Evolutionary conservation across 2,329 filamentous ascomycete genomes (phyloP).

Genomic region (Ophiosphaerella korrae): DNA sequence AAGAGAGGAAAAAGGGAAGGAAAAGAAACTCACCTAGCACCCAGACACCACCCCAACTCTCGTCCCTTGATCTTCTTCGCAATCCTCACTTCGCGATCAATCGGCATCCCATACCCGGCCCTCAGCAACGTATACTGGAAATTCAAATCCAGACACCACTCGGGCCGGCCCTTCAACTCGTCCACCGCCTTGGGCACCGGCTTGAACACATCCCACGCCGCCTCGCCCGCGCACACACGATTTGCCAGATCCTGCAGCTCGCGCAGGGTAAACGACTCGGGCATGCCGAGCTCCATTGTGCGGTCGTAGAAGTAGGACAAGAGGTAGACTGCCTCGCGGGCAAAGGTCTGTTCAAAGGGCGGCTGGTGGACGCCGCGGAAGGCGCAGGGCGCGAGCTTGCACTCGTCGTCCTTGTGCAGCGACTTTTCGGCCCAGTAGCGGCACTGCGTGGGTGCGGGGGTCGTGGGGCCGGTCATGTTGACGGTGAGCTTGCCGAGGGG

Average conservation of each 20-base stretch:
- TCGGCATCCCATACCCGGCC: conserved; percentile 96
- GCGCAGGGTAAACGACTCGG: conserved; percentile 90
- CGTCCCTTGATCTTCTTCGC: conserved; percentile 99
- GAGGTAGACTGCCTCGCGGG: conserved; percentile 89
- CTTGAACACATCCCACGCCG: conserved; percentile 79
- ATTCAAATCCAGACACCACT: conserved; percentile 93
- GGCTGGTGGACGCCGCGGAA: conserved; percentile 98
- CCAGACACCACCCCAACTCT: conserved; percentile 96
- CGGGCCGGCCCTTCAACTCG: conserved; percentile 80
- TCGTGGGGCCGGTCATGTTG: conserved; percentile 84
- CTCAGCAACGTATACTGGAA: conserved; percentile 94
- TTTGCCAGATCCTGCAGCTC: conserved; percentile 86
- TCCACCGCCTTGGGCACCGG: conserved; percentile 76
- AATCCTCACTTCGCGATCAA: conserved; percentile 94
- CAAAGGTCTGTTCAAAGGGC: conserved; percentile 87
- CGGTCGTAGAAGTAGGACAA: conserved; percentile 99
- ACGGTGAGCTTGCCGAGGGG: conserved; percentile 71
- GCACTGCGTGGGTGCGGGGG: conserved; percentile 81
- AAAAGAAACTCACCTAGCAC: conserved; percentile 74
- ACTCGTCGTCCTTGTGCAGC: conserved; percentile 82
- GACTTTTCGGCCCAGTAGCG: conserved; percentile 89
- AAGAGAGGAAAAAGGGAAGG: background rate
- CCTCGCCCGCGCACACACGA: conserved; percentile 80
- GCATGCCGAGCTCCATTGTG: conserved; percentile 92
- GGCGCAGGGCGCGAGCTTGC: conserved; percentile 87